Base-by-base conservation (phyloP, 495 filamentous ascomycete species). In the Penicillium canariense region DNA sequence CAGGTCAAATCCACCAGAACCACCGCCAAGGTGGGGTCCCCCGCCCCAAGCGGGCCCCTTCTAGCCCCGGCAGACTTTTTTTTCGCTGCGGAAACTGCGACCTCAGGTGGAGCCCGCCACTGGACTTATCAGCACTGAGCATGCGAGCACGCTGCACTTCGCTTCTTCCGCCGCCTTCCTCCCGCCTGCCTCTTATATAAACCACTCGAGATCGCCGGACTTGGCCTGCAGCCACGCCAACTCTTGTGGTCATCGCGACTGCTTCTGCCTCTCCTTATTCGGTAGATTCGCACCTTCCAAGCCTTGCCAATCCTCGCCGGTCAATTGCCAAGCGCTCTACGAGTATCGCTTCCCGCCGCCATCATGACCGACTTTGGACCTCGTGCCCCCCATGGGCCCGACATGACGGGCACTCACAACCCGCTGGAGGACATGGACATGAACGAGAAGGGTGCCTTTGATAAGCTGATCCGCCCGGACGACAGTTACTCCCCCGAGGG, bases 401-500 rank as follows among this genome's bases (percentile, higher is more conserved):
- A 81, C 48, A 77, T 82, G 78, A 65, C 69, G 51, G 77, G 73
- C 48, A 73, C 68, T 22, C 78, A 82, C 52, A 66, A 73, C 52
- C 77, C 77, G 8, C 66, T 80, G 53, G 73, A 77, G 62, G 68
- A 81, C 52, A 83, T 84, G 77, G 79, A 77, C 58, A 68, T 79
- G 5, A 72, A 85, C 46, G 87, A 91, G 73, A 82, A 75, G 62
- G 79, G 79, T 58, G 88, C 89, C 52, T 91, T 95, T 73, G 75
- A 84, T 58, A 76, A 82, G 27, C 69, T 93, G 34, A 84, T 91
- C 52, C 85, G 84, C 23, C 91, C 91, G 4, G 87, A 92, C 57
- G 91, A 96, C 72, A 86, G 80, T 63, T 96, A 92, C 68, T 86
- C 85, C 40, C 63, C 68, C 25, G 79, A 91, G n/a, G 91, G 91